Evolutionary conservation across 495 filamentous ascomycete species (phyloP).

Genomic region (Penicillium roqueforti): DNA sequence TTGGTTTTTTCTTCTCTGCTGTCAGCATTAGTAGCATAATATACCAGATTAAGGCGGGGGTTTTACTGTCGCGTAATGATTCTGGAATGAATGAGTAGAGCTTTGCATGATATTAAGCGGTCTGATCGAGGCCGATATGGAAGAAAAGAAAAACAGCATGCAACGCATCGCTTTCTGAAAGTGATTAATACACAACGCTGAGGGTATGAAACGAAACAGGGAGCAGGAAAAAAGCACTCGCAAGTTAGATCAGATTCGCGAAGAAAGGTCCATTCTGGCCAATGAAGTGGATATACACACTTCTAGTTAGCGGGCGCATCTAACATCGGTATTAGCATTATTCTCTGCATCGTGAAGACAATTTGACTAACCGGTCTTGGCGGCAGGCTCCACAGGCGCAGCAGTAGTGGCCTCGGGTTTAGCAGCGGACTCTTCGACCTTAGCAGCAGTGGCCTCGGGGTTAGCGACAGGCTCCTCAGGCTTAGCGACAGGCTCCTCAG

Average conservation of each 20-base stretch:
- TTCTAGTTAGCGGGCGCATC: conserved; percentile 1
- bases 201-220: conserved; percentile 2
- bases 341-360: neutral
- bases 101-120: conserved; percentile 1
- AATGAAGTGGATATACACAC: neutral
- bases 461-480: neutral
- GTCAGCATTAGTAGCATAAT: neutral
- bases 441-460: neutral
- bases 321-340: neutral
- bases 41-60: neutral
- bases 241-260: neutral
- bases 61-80: neutral
- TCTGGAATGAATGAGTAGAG: neutral
- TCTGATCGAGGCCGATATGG: neutral
- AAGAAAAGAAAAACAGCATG: neutral
- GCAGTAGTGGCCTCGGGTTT: conserved; percentile 4
- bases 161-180: neutral
- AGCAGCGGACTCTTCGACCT: neutral
- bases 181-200: conserved; percentile 2
- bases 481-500: neutral
- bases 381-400: conserved; percentile 8
- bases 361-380: conserved; percentile 18
- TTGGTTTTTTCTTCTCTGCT: neutral
- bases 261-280: neutral
- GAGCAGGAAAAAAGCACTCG: neutral